Evolutionary conservation across 768 basidiomycete genomes (phyloP), one percentile per base, ranked within the genome.

Genomic region (Strobilomyces dryophilus): DNA sequence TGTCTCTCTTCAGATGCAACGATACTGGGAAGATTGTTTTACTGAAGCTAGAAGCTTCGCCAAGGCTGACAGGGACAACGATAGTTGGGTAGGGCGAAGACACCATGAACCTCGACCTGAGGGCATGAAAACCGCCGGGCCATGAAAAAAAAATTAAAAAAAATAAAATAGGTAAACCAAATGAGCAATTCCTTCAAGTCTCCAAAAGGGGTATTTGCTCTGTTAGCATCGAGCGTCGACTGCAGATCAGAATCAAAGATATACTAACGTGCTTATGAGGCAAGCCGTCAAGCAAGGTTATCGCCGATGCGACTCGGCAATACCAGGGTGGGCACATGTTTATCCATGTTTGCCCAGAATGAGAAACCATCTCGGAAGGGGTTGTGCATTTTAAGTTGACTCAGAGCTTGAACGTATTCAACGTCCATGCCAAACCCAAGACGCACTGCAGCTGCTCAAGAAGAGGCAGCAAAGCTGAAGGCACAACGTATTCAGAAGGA

Each of bases 61-160:
- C 60, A 43, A 61, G 55, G 7, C n/a, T 0, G 1, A 61, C 2
- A 4, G 55, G 59, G 2, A 60, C 0, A n/a, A 60, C 3, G 20
- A 61, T 15, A 0, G 26, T 42, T 5, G 24, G 41, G 44, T 34
- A 4, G 10, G 4, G 39, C 24, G 42, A 11, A 14, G 52, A 15
- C 29, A 7, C 20, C 58, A 53, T 56, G 12, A 2, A 8, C 26
- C 3, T 36, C 26, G 15, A 15, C 3, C n/a, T 14, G 39, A 12
- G 12, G 36, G 14, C 8, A 8, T 9, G 36, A 7, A 20, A 24
- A 32, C 18, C 26, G 17, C 8, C 0, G 20, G 10, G 17, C 31
- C 47, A 20, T 20, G 47, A 14, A 47, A 50, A 35, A 17, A 27
- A n/a, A n/a, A n/a, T 54, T 45, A 45, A 11, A 31, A 1, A 34